These are phyloP conservation scores for Neofusicoccum umdonicola DNA, from an alignment of 2,329 filamentous ascomycete species.

Conservation along the genomic window DNA sequence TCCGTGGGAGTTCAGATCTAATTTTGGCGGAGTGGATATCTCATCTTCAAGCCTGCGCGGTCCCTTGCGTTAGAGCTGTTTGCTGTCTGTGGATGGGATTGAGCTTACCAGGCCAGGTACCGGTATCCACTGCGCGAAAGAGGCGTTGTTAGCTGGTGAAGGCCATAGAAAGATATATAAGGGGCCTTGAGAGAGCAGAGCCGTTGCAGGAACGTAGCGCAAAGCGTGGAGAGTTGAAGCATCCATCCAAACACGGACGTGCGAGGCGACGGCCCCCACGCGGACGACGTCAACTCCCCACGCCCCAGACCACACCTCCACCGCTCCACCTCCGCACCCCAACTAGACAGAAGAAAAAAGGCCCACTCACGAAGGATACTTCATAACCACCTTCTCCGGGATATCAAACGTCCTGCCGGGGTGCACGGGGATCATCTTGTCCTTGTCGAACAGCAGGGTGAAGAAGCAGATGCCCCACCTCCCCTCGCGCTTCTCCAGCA, in stretches of 20 bases:
- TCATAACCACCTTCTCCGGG: conserved; percentile 19
- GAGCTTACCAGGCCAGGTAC: conserved; percentile 17
- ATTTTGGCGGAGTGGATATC: conserved; percentile 18
- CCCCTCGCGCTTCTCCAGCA: conserved; percentile 19
- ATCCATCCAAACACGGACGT: no score
- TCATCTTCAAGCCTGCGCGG: not conserved
- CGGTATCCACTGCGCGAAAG: conserved; percentile 17
- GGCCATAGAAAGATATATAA: not conserved
- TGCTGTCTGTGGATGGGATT: no score
- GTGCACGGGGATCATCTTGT: conserved; percentile 26
- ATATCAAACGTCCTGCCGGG: conserved; percentile 19
- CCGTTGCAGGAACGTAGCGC: no score
- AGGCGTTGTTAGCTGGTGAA: not conserved
- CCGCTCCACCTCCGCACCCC: not conserved
- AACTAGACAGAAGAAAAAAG: not conserved
- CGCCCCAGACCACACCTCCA: no score
- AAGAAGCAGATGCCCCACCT: conserved; percentile 20
- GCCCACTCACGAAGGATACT: conserved; percentile 17
- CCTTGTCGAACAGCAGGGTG: conserved; percentile 37
- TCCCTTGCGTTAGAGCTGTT: no score
- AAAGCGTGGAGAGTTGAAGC: not conserved
- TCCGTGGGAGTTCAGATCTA: conserved; percentile 20
- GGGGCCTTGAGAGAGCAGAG: no score
- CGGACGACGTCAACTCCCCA: no score
- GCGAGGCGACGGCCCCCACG: no score